A percentile compares a stretch with the other conserved stretches of the same genome.
Evolutionary conservation across 1,284 basidiomycete genomes (phyloP).

Genomic region (Filobasidium uniguttulatum): DNA sequence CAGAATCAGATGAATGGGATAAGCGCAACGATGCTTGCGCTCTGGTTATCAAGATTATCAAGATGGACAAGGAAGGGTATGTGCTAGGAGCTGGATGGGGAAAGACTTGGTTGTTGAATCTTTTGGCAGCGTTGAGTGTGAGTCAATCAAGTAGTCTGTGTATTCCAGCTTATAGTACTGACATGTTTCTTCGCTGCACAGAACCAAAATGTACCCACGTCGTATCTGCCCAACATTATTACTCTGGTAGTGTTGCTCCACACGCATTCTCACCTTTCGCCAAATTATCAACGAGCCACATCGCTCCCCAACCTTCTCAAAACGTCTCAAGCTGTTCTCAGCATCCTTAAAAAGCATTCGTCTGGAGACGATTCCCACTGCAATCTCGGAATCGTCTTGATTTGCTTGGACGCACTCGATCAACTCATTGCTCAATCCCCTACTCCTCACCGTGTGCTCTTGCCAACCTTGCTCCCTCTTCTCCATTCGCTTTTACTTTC

Average conservation of each 20-base stretch:
- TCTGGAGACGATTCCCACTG: slow-evolving; percentile 8
- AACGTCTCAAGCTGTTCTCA: slow-evolving; percentile 23
- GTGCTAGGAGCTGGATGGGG: slow-evolving; percentile 22
- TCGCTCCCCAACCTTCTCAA: slow-evolving; percentile 32
- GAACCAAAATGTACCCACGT: background rate
- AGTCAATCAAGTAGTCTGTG: background rate
- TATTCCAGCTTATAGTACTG: background rate
- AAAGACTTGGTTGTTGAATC: slow-evolving; percentile 25
- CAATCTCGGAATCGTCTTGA: slow-evolving; percentile 2
- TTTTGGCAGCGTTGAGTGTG: background rate
- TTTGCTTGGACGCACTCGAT: slow-evolving; percentile 16
- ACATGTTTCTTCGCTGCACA: background rate
- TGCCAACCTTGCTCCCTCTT: slow-evolving; percentile 19
- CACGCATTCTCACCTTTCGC: slow-evolving; percentile 21
- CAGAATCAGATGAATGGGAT: background rate
- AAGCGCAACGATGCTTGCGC: slow-evolving; percentile 16
- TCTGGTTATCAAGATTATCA: slow-evolving; percentile 20
- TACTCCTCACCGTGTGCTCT: slow-evolving; percentile 27
- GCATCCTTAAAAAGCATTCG: slow-evolving; percentile 9
- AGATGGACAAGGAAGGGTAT: slow-evolving; percentile 29
- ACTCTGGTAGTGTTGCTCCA: slow-evolving; percentile 21
- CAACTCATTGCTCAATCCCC: slow-evolving; percentile 25
- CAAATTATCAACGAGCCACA: slow-evolving; percentile 29
- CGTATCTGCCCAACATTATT: slow-evolving; percentile 13
- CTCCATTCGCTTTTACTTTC: slow-evolving; percentile 22